Evolutionary conservation across 768 basidiomycete species (phyloP), one percentile per base, ranked within the genome.

Genomic region (Tubosaeta sp.): DNA sequence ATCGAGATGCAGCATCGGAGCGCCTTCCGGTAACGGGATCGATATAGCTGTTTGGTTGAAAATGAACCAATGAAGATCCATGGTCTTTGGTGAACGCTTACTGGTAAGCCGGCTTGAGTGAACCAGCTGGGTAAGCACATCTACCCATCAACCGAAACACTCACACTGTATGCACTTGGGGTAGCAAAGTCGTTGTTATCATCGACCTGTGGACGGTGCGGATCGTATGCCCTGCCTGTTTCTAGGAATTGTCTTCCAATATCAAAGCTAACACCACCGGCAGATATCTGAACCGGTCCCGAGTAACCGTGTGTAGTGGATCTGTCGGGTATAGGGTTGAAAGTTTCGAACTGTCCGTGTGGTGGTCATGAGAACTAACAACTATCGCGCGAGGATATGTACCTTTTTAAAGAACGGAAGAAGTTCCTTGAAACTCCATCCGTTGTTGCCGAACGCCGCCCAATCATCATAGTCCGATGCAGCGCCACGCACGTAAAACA

Each of bases 401-500:
- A 79, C 85, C 75, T 85, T 84, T 55, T 71, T 77, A 29, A 22
- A 22, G 13, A 85, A 66, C 0, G 84, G 84, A 29, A 86, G 76
- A 5, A 87, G 60, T 26, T 80, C 70, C 44, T 73, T 69, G 0
- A 80, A 79, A 6, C 82, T 72, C 85, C 85, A 87, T 2, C 84
- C 85, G 1, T 75, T 65, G 60, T 85, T 66, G 7, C 55, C 54
- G 4, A 54, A 47, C 11, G 54, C 38, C 1, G 48, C 60, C 67
- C 67, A 68, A 19, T 58, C 67, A 22, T 68, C 63, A 34, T 55
- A 68, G 35, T 68, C 66, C 12, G 64, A 64, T 5, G 62, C 62
- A 25, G 66, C 52, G 2, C 62, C 57, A 1, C 66, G 62, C 26
- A 53, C 61, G 6, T 64, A 55, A 32, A 45, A 48, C 52, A 61